Base-by-base conservation (phyloP, 2,329 filamentous ascomycete species). In the Lasiodiplodia gonubiensis region DNA sequence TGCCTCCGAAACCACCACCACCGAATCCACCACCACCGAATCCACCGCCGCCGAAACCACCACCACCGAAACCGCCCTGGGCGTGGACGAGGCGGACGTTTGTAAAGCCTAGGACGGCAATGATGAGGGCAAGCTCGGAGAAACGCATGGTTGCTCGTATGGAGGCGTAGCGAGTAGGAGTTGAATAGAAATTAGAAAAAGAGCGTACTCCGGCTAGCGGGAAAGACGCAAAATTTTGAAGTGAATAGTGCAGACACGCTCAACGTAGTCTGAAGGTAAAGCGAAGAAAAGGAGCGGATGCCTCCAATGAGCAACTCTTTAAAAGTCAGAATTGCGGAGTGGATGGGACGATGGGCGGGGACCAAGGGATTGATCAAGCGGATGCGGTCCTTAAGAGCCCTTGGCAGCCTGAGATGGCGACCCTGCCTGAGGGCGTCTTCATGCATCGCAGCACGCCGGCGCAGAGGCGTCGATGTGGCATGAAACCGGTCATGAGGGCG, bases 401-500 rank as follows among this genome's bases (percentile, higher is more conserved):
- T 79, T 79, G 77, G 77, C 77, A 75, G 73, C 23, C 51, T 49
- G 37, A 37, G 39, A 51, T 67, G 48, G 42, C 27, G 27, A 23
- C 14, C 64, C 14, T 51, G 27, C 39, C 30, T 33, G 42, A 21
- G 25, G 64, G 59, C 42, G 42, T 49, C 59, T 51, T 63, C 64
- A 67, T 71, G 68, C 61, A 69, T 70, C 11, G 66, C 67, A 69
- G 67, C 66, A 78, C 71, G 74, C 73, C 72, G 73, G 72, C 73
- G 70, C 70, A 70, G 71, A 74, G 27, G 67, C 74, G 73, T 75
- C 70, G 74, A 74, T 14, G n/a, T 37, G 51, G 25, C 76, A 75
- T 79, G 78, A 79, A 79, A 79, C 78, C 71, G 68, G 72, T 70
- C 72, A 76, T 79, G 77, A 79, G 74, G 77, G 77, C 73, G 73